Conservation (phyloP, 2,329 filamentous ascomycete species). For the Paraphaeosphaeria sporulosa region DNA sequence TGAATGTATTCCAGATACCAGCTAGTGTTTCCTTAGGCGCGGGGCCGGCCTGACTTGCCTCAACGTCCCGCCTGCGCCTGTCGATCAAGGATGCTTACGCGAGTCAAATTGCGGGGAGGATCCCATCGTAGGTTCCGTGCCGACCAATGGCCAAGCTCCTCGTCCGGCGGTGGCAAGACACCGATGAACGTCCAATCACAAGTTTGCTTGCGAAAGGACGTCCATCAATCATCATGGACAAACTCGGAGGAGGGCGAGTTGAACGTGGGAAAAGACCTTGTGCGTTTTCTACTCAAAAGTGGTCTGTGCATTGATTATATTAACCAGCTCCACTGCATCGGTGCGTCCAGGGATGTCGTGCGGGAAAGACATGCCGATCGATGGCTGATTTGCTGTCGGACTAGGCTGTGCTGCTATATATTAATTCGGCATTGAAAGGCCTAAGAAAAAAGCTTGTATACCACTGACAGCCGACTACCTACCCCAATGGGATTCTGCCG, state of each 20-base stretch:
- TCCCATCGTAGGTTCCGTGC: not conserved
- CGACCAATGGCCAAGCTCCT: not conserved
- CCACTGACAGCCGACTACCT: slow-evolving; percentile 21
- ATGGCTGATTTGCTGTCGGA: slow-evolving; percentile 20
- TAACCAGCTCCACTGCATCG: slow-evolving; percentile 27
- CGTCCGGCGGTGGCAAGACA: not conserved
- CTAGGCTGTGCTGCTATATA: slow-evolving; percentile 22
- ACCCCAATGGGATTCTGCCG: slow-evolving; percentile 23
- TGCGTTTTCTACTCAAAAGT: slow-evolving; percentile 20
- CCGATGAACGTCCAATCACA: not conserved
- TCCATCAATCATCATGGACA: slow-evolving; percentile 8
- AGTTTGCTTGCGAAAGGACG: slow-evolving; percentile 3
- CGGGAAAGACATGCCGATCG: slow-evolving; percentile 15
- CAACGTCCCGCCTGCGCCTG: not conserved
- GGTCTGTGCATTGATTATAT: slow-evolving; percentile 32
- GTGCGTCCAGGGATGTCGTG: slow-evolving; percentile 19
- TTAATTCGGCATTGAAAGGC: slow-evolving; percentile 27
- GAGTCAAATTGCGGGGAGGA: not conserved
- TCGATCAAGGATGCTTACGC: too few species aligned
- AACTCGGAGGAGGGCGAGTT: slow-evolving; percentile 23
- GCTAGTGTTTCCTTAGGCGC: too few species aligned
- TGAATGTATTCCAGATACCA: too few species aligned
- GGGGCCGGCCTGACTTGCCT: too few species aligned
- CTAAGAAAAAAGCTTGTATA: slow-evolving; percentile 29
- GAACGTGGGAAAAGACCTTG: slow-evolving; percentile 26